A percentile compares a stretch with the other conserved stretches of the same genome.
Evolutionary conservation across 2,329 filamentous ascomycete species (phyloP).

Genomic region (Dendrostoma leiphaemia): DNA sequence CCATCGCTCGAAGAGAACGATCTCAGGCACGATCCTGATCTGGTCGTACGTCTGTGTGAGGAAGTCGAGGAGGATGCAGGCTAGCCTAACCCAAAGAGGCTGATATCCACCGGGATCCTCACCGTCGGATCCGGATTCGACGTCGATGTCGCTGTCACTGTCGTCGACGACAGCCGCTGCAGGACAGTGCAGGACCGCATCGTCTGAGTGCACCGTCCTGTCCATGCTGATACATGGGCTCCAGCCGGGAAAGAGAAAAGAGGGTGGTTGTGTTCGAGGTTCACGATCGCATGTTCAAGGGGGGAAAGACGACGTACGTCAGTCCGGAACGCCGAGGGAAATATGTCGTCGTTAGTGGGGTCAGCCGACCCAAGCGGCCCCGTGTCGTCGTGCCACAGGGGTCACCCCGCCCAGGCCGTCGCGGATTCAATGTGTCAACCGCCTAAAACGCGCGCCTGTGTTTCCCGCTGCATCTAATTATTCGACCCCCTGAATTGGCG

Average conservation of each 20-base stretch:
- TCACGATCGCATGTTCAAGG: not conserved
- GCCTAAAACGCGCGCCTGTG: conserved; percentile 1
- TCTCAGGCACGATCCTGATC: conserved; percentile 19
- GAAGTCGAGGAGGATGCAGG: conserved; percentile 17
- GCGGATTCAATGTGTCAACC: not conserved
- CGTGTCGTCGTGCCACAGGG: not conserved
- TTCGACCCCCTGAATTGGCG: not conserved
- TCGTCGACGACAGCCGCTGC: not conserved
- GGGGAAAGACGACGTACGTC: not conserved
- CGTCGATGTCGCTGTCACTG: not conserved
- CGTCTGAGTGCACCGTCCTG: conserved; percentile 1
- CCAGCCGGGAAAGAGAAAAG: not conserved
- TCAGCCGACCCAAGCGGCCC: not conserved
- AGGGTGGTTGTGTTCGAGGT: not conserved
- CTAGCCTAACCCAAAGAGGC: conserved; percentile 19
- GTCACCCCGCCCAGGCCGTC: too few relatives aligned
- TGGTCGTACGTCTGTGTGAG: conserved; percentile 18
- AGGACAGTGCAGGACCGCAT: not conserved
- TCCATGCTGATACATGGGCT: conserved; percentile 14
- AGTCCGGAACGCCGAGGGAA: not conserved
- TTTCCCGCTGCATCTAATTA: not conserved
- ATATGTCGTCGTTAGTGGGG: not conserved
- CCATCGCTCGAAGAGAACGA: conserved; percentile 17
- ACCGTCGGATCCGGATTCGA: not conserved
- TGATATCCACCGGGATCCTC: conserved; percentile 1